Base-by-base conservation (phyloP, 2,329 filamentous ascomycete genomes). In the Aspergillus phoenicis region DNA sequence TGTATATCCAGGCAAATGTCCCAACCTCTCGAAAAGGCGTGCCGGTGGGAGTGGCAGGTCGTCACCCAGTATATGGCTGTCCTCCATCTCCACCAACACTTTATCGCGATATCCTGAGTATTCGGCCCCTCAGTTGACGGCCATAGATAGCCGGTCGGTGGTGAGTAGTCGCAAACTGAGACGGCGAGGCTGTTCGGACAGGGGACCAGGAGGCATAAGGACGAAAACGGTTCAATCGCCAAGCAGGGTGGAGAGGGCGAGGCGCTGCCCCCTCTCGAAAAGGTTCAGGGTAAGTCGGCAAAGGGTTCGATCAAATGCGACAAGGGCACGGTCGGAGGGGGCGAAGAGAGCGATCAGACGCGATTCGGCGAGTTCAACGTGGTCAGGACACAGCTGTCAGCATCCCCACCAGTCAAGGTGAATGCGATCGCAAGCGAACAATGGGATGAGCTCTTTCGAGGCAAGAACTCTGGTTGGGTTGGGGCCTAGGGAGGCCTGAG, bases 1-100 rank as follows among this genome's bases (percentile, higher is more conserved):
- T 6, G 84, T 86, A 73, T 91, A 93, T 57, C 89, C 90, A 49
- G 88, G 83, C 65, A 93, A 83, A 73, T 91, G 89, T 64, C 85
- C 83, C 66, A 93, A 82, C 54, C 90, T 86, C 74, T 93, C 89
- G 68, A 88, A 89, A 57, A 93, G 84, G 69, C 88, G 86, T 66
- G 84, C 81, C 47, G 89, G 89, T 61, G 88, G 87, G 73, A 81
- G 74, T 62, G 79, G 79, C 62, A 81, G 71, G 65, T 82, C 80
- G 58, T 81, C 80, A 60, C 77, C 78, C 52, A 81, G 70, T 52
- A 80, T 70, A 64, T 71, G 67, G 62, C 66, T 70, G 59, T 74
- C 71, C 61, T 75, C 73, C 73, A 75, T 75, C 61, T 67, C 69
- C 64, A 62, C 63, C 61, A 60, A 61, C 61, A 36, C 33, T 36